Evolutionary conservation across 345 rosid species (phyloP).

Genomic region (Combretum micranthum): DNA sequence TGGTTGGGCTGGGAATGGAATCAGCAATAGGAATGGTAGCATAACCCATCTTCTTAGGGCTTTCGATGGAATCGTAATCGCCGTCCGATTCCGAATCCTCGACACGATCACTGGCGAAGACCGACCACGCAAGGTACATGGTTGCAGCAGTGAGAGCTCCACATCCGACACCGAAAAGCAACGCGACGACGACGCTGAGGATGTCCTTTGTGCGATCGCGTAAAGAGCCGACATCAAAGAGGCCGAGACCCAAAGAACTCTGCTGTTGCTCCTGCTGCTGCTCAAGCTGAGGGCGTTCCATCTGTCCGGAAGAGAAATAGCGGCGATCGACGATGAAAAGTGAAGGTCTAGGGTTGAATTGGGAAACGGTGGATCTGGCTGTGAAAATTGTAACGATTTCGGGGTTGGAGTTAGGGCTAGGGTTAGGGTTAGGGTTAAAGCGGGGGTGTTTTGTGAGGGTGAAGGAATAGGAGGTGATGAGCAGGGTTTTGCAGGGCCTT

Average conservation of each 20-base stretch:
- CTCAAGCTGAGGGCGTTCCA: constrained; percentile 10
- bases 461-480: constrained; percentile 65
- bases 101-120: constrained; percentile 38
- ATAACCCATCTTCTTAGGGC: constrained; percentile 76
- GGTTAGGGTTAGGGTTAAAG: constrained; percentile 13
- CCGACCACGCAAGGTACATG: constrained; percentile 79
- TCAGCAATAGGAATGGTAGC: constrained; percentile 48
- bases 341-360: constrained; percentile 17
- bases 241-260: constrained; percentile 16
- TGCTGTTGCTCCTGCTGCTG: constrained; percentile 11
- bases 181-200: constrained; percentile 73
- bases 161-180: constrained; percentile 84
- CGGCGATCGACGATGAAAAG: constrained; percentile 24
- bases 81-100: constrained; percentile 29
- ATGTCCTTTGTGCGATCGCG: constrained; percentile 80
- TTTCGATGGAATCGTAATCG: constrained; percentile 27
- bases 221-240: constrained; percentile 47
- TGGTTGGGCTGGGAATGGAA: constrained; percentile 6
- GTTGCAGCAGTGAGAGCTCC: constrained; percentile 88
- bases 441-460: constrained; percentile 38
- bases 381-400: constrained; percentile 60
- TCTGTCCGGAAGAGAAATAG: constrained; percentile 17
- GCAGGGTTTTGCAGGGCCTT: constrained; percentile 32
- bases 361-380: constrained; percentile 30
- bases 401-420: constrained; percentile 34